Percentiles rank a stretch among this genome's conserved stretches.
phyloP scores from a whole-genome alignment of 371 early-diverging fungal genomes.

The Rhizomucor pusillus region DNA sequence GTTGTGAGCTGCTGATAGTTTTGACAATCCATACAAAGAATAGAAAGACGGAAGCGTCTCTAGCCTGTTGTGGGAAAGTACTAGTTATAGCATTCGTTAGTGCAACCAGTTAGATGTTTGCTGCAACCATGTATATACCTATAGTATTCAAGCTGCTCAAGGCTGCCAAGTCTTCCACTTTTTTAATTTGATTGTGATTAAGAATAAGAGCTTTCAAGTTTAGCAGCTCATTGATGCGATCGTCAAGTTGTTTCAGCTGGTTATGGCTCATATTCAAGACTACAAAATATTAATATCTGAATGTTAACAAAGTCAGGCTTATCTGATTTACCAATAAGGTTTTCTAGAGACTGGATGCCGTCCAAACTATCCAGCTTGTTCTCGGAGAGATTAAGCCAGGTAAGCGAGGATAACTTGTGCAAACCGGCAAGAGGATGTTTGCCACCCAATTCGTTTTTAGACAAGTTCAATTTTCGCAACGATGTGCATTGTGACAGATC shows the following conservation, averaged over 20 bases:
- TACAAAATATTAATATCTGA: slow-evolving; percentile 9
- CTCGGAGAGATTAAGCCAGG: slow-evolving; percentile 62
- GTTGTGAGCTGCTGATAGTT: slow-evolving; percentile 79
- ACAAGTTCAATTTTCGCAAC: slow-evolving; percentile 69
- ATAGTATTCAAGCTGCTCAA: slow-evolving; percentile 70
- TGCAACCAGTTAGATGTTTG: neutral
- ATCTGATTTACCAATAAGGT: slow-evolving; percentile 55
- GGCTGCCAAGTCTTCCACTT: slow-evolving; percentile 60
- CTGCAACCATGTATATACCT: slow-evolving; percentile 29
- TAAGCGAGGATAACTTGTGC: slow-evolving; percentile 51
- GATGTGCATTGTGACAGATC: slow-evolving; percentile 66
- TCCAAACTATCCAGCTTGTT: slow-evolving; percentile 65
- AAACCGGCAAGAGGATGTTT: slow-evolving; percentile 57
- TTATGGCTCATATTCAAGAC: slow-evolving; percentile 80
- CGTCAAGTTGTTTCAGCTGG: slow-evolving; percentile 60
- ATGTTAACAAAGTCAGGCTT: neutral
- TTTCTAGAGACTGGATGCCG: slow-evolving; percentile 57
- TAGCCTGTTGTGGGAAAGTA: slow-evolving; percentile 80
- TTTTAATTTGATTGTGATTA: slow-evolving; percentile 69
- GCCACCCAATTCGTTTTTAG: slow-evolving; percentile 59
- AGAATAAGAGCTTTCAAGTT: slow-evolving; percentile 81
- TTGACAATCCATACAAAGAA: slow-evolving; percentile 58
- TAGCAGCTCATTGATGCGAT: slow-evolving; percentile 52
- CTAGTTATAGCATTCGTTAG: slow-evolving; percentile 23
- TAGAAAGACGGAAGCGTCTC: slow-evolving; percentile 57